A percentile compares a stretch with the other conserved stretches of the same genome.
Evolutionary conservation across 2,329 filamentous ascomycete species (phyloP).

Genomic region (Ophiocordyceps camponoti-leonardi): DNA sequence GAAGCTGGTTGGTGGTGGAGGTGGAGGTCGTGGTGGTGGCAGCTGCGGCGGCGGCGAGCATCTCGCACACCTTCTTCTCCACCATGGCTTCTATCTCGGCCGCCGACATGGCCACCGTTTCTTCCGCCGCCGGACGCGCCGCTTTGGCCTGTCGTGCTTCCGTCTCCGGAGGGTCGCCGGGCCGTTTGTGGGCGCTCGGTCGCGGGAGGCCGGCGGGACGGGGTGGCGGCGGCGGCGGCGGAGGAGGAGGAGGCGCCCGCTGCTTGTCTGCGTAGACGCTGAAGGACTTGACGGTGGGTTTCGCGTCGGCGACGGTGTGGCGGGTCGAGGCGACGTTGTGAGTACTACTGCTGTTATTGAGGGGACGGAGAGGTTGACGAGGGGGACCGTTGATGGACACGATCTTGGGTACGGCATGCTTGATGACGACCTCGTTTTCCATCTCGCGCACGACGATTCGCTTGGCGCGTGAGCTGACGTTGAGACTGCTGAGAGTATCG

Average conservation of each 20-base stretch:
- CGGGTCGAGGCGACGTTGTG: slow-evolving; percentile 23
- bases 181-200: slow-evolving; percentile 20
- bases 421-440: slow-evolving; percentile 87
- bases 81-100: slow-evolving; percentile 81
- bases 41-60: slow-evolving; percentile 71
- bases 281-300: slow-evolving; percentile 69
- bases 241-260: slow-evolving; percentile 13
- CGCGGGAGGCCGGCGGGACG: slow-evolving; percentile 9
- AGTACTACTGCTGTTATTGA: slow-evolving; percentile 55
- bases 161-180: slow-evolving; percentile 19
- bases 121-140: slow-evolving; percentile 18
- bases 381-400: slow-evolving; percentile 22
- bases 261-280: slow-evolving; percentile 69
- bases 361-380: slow-evolving; percentile 63
- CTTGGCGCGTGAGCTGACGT: slow-evolving; percentile 89
- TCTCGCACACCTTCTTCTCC: slow-evolving; percentile 79
- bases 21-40: slow-evolving; percentile 16
- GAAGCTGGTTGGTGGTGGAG: slow-evolving; percentile 11
- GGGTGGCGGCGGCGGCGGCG: slow-evolving; percentile 6
- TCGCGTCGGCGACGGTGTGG: slow-evolving; percentile 22
- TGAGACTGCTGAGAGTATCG: slow-evolving; percentile 83
- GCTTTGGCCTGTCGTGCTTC: slow-evolving; percentile 30
- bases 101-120: slow-evolving; percentile 36
- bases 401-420: slow-evolving; percentile 36
- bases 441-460: slow-evolving; percentile 92